Conservation (phyloP, 108 stramenopile species). For the Skeletonema menzelii region DNA sequence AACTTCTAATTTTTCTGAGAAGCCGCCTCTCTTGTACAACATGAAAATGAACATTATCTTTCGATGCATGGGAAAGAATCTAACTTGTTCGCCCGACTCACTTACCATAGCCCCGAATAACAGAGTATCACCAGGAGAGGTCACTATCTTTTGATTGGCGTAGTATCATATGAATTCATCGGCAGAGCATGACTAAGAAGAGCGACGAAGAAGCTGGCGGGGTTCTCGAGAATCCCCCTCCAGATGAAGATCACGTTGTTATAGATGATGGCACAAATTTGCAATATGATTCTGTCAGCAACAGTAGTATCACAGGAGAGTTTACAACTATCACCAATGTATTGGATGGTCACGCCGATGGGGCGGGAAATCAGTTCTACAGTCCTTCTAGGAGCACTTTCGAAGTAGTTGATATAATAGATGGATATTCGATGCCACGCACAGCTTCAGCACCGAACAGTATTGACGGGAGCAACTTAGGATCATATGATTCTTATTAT, state of each 20-base stretch:
- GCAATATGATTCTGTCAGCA: neutral
- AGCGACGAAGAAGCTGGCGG: neutral
- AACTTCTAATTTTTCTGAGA: too few relatives aligned
- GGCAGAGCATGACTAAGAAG: neutral
- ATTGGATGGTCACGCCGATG: neutral
- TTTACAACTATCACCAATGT: conserved; percentile 23
- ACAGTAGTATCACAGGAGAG: conserved; percentile 1
- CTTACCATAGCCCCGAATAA: neutral
- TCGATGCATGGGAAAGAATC: too few relatives aligned
- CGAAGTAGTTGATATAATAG: conserved; percentile 4
- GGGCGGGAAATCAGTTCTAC: neutral
- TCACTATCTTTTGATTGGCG: too few relatives aligned
- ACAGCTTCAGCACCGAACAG: neutral
- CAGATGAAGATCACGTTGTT: neutral
- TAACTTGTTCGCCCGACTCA: too few relatives aligned
- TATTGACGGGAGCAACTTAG: conserved; percentile 1
- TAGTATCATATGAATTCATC: neutral
- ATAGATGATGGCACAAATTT: neutral
- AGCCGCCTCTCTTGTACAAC: too few relatives aligned
- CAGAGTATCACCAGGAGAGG: neutral
- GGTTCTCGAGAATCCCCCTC: neutral
- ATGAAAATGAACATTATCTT: too few relatives aligned
- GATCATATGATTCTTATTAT: conserved; percentile 6
- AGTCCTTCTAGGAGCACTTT: neutral
- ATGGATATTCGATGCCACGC: neutral